Conservation (phyloP, 2,329 filamentous ascomycete genomes). For the Claviceps sp. region DNA sequence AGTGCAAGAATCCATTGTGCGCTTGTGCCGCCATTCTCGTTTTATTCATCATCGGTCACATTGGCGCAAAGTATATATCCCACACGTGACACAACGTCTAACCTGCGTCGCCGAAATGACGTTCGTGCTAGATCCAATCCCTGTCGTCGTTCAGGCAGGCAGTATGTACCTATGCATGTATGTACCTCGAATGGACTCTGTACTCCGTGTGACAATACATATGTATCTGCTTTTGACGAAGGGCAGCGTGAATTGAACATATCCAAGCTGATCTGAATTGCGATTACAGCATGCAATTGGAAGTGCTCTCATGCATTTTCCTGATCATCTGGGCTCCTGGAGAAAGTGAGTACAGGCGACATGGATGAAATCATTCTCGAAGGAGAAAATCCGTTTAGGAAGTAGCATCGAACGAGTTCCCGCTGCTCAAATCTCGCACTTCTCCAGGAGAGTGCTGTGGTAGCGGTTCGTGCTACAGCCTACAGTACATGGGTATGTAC, state of each 20-base stretch:
- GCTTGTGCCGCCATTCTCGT: not conserved
- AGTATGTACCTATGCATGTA: too few relatives aligned
- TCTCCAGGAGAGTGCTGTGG: not conserved
- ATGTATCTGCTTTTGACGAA: too few relatives aligned
- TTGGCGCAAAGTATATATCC: not conserved
- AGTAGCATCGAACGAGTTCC: not conserved
- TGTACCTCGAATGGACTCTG: too few relatives aligned
- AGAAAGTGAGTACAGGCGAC: not conserved
- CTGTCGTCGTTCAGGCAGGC: not conserved
- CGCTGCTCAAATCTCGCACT: too few relatives aligned
- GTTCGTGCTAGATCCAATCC: not conserved
- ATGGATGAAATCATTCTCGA: not conserved
- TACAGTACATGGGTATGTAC: not conserved
- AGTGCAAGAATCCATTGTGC: not conserved
- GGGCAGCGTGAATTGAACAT: too few relatives aligned
- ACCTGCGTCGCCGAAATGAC: not conserved
- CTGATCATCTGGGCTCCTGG: not conserved
- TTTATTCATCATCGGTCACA: not conserved
- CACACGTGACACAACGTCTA: not conserved
- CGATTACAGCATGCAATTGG: too few relatives aligned
- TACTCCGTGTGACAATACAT: too few relatives aligned
- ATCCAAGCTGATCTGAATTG: too few relatives aligned
- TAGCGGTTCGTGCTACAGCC: not conserved
- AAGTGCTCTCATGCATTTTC: not conserved
- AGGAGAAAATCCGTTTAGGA: not conserved